Base-by-base conservation (phyloP, 1,284 basidiomycete species). In the Hemileia vastatrix region DNA sequence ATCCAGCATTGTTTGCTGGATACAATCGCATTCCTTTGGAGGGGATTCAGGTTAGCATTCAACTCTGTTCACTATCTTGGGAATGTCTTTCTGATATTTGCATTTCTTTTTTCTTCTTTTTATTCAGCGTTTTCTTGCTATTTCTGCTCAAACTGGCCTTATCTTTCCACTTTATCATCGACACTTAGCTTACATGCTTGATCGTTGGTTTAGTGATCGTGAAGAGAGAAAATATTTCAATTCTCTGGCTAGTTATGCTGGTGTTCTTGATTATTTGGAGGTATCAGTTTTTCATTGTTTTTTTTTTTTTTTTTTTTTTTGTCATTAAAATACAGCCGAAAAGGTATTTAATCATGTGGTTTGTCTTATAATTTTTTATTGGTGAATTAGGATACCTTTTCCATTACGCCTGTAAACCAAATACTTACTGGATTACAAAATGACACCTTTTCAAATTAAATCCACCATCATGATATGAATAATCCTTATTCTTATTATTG, bases 101-200 rank as follows among this genome's bases (percentile, higher is more conserved):
- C 23, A n/a, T 24, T 36, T 27, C 4, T 23, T 8, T 47, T 32
- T 33, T 19, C n/a, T 36, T 47, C 49, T 50, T 32, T 57, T 4
- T 40, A 1, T 31, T 3, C 57, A 76, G 68, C 72, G 77, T 49
- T 83, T 83, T 70, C 71, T 80, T 19, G 73, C 77, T 21, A 67
- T 81, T 2, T 75, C 79, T 0, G 73, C 77, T 6, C 75, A 76
- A 23, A 80, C 80, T 66, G 80, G 80, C 0, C 73, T 83, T 11
- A 78, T 79, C 56, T 81, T 78, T 60, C 77, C 77, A 0, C 73
- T 82, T 18, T 81, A 82, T 64, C 78, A 79, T 68, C 64, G 70
- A 24, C 81, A 82, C 63, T 62, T 81, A 13, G 77, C 79, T 3
- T 83, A 82, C 74, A 83, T 83, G 82, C 77, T 83, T 53, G 82